Base-by-base conservation (phyloP, 805 yeast species). In the Metschnikowia noctiluminum region DNA sequence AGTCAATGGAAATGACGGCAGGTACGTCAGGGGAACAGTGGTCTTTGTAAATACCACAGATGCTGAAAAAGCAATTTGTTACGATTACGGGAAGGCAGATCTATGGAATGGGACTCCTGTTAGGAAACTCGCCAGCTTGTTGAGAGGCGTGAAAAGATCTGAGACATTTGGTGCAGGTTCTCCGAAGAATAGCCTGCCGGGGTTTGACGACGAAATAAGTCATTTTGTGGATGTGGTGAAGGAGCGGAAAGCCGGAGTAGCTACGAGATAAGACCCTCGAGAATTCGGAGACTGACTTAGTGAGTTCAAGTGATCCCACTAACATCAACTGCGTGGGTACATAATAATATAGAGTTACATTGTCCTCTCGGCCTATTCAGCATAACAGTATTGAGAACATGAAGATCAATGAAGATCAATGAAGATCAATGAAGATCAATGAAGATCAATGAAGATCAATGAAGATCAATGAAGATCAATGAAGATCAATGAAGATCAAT, bases 51-150 rank as follows among this genome's bases (percentile, higher is more conserved):
- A 57, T 2, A 50, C 54, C 27, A 58, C 54, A 1, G 62, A 62
- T 38, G 68, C 74, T 2, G 57, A 58, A 1, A 49, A 56, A 28
- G 82, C 82, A 2, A 47, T 64, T 9, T 45, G 52, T 4, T 76
- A 79, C 54, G 73, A 79, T 54, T 80, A 71, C 57, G 61, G 64
- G 1, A 56, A 56, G 30, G 76, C 72, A 9, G 58, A 62, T 13
- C 54, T 74, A 35, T 79, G 83, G 84, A 78, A 78, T 56, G 67
- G 68, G 1, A 60, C 72, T 1, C 68, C 66, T 1, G 70, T 76
- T 14, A 52, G 80, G 26, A 75, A 70, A 55, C 52, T 76, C 37
- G 78, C 82, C 7, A 76, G 80, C 48, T 63, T 79, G 42, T 54
- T 79, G 31, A 59, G 82, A 50, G 65, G 43, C 4, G 55, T 40